A percentile compares a stretch with the other conserved stretches of the same genome.
phyloP scores from a whole-genome alignment of 2,329 filamentous ascomycete species.

The Diaporthe australafricana region DNA sequence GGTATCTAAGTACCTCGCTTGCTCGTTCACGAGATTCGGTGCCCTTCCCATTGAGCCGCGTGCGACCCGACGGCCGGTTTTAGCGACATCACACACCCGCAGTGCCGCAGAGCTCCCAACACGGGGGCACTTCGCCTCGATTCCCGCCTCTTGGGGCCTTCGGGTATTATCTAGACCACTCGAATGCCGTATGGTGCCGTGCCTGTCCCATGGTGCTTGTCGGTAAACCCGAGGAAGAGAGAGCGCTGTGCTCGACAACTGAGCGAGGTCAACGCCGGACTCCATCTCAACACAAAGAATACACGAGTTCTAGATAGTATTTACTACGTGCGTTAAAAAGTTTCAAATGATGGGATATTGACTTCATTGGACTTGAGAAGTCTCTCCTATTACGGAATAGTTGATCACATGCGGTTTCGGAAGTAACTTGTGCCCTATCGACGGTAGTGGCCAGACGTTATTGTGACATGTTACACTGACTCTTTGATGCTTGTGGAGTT shows the following conservation, averaged over 20 bases:
- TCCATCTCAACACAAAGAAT: background rate
- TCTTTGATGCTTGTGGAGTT: background rate
- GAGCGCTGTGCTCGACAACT: background rate
- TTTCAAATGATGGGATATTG: background rate
- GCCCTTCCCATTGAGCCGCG: background rate
- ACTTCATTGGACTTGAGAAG: too few relatives aligned
- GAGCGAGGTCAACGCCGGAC: background rate
- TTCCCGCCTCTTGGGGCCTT: background rate
- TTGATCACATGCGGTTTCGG: conserved; percentile 17
- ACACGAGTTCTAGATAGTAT: background rate
- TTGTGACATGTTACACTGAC: conserved; percentile 28
- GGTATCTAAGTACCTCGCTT: background rate
- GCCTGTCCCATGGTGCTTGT: background rate
- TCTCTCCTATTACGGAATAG: background rate
- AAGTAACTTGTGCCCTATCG: conserved; percentile 2
- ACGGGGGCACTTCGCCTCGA: conserved; percentile 3
- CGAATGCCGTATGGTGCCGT: background rate
- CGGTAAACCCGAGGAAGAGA: background rate
- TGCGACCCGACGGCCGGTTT: conserved; percentile 6
- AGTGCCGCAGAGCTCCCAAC: background rate
- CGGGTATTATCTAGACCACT: background rate
- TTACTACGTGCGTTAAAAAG: background rate
- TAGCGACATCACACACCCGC: background rate
- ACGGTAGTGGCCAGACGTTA: conserved; percentile 19
- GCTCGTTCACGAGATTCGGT: background rate